These are phyloP conservation scores for Dissophora globulifera DNA, from an alignment of 192 early-diverging fungal genomes.

Conservation along the genomic window DNA sequence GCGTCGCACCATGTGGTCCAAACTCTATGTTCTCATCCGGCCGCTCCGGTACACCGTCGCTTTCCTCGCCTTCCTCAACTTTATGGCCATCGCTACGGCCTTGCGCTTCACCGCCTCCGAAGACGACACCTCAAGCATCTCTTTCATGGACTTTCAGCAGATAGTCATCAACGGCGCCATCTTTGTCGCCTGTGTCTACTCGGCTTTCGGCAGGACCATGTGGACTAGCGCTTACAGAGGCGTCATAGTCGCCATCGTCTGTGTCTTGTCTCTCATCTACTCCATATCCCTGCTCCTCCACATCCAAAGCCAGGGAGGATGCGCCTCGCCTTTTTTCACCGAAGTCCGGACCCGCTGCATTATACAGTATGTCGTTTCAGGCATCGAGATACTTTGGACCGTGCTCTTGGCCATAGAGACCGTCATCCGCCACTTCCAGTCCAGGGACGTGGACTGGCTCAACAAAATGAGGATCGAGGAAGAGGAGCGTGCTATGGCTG, in stretches of 20 bases:
- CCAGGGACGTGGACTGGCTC: conserved; percentile 8
- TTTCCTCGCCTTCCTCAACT: conserved; percentile 15
- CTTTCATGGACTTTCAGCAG: conserved; percentile 21
- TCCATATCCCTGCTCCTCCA: conserved; percentile 6
- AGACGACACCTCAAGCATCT: neutral
- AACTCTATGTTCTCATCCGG: conserved; percentile 1
- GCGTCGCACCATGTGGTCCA: neutral
- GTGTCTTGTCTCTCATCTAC: conserved; percentile 1
- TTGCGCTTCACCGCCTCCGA: neutral
- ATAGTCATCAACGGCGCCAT: conserved; percentile 15
- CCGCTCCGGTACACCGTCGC: neutral
- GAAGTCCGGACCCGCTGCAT: neutral
- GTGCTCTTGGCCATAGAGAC: conserved; percentile 1
- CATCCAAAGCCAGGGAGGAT: conserved; percentile 14
- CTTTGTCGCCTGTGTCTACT: conserved; percentile 19
- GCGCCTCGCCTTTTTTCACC: neutral
- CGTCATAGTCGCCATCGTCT: conserved; percentile 13
- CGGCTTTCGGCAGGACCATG: neutral
- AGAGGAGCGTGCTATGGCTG: conserved; percentile 6
- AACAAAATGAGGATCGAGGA: conserved; percentile 5
- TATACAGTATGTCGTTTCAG: conserved; percentile 16
- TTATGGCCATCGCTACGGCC: neutral
- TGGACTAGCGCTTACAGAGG: conserved; percentile 1
- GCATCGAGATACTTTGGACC: conserved; percentile 6
- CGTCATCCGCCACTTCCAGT: neutral